phyloP scores from a whole-genome alignment of 129 eudicot species.

The Centaurea solstitialis region DNA sequence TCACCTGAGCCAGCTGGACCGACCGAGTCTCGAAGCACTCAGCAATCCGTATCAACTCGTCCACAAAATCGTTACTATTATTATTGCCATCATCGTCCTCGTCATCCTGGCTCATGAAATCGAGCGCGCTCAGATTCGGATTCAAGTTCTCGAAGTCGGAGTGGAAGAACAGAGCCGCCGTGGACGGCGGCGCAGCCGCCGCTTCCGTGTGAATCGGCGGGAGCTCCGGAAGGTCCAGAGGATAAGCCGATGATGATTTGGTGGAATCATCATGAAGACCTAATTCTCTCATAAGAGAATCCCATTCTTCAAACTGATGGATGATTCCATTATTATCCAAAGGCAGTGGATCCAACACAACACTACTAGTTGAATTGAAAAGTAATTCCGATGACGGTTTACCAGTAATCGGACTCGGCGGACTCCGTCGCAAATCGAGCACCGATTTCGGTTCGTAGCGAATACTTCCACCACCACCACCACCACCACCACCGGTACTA shows the following conservation, averaged over 20 bases:
- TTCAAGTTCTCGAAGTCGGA: constrained; percentile 49
- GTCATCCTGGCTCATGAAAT: constrained; percentile 38
- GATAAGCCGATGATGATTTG: constrained; percentile 34
- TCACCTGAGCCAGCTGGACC: constrained; percentile 66
- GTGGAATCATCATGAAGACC: constrained; percentile 82
- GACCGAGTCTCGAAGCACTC: constrained; percentile 89
- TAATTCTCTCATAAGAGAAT: constrained; percentile 78
- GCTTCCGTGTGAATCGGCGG: constrained; percentile 39
- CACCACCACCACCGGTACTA: constrained; percentile 9
- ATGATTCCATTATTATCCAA: constrained; percentile 48
- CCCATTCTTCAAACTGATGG: constrained; percentile 82
- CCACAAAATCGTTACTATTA: constrained; percentile 71
- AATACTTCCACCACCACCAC: constrained; percentile 17
- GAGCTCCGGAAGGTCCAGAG: constrained; percentile 51
- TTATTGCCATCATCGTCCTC: constrained; percentile 22
- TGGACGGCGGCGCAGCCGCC: constrained; percentile 14
- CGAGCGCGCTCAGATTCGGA: constrained; percentile 39
- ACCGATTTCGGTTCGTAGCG: constrained; percentile 96
- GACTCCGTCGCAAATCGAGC: constrained; percentile 79
- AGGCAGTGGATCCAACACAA: constrained; percentile 39
- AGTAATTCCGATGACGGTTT: constrained; percentile 24
- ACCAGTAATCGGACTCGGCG: constrained; percentile 53
- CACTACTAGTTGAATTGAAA: neutral
- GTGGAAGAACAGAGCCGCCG: constrained; percentile 32
- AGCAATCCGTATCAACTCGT: constrained; percentile 75